Conservation (phyloP, 768 basidiomycete species). For the Hygrocybe coccinea region DNA sequence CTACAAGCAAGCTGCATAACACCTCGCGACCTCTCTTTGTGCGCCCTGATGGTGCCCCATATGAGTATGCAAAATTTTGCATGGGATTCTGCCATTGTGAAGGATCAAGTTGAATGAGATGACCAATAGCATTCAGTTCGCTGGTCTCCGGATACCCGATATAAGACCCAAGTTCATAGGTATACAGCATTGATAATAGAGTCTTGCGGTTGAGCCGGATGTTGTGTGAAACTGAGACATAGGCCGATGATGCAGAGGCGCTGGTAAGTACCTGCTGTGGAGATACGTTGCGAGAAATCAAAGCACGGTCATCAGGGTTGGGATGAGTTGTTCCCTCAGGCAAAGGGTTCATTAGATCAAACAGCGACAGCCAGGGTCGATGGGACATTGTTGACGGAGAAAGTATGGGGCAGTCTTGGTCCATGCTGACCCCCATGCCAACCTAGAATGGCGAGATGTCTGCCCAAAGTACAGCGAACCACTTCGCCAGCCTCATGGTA, state of each 20-base stretch:
- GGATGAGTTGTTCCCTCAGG: neutral
- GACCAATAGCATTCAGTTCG: neutral
- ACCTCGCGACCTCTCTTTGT: slow-evolving; percentile 6
- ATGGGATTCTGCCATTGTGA: slow-evolving; percentile 10
- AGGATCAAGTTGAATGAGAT: slow-evolving; percentile 12
- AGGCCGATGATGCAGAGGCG: slow-evolving; percentile 2
- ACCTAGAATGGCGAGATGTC: neutral
- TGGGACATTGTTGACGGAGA: neutral
- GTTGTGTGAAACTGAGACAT: slow-evolving; percentile 5
- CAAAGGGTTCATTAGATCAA: neutral
- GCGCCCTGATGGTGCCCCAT: slow-evolving; percentile 10
- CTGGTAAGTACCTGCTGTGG: neutral
- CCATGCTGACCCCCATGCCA: neutral
- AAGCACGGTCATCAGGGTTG: neutral
- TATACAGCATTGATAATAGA: slow-evolving; percentile 9
- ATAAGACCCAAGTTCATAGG: slow-evolving; percentile 4
- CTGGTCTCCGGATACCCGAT: slow-evolving; percentile 16
- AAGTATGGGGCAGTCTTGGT: neutral
- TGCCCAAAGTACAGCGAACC: neutral
- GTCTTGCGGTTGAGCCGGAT: slow-evolving; percentile 13
- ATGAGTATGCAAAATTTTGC: slow-evolving; percentile 14
- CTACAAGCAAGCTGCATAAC: slow-evolving; percentile 5
- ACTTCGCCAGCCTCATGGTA: no score
- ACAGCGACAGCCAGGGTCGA: neutral
- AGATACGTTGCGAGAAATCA: neutral